Percentiles rank a stretch among this genome's conserved stretches.
Conservation (phyloP, 139 green algal species). For the Micractinium sp. region DNA sequence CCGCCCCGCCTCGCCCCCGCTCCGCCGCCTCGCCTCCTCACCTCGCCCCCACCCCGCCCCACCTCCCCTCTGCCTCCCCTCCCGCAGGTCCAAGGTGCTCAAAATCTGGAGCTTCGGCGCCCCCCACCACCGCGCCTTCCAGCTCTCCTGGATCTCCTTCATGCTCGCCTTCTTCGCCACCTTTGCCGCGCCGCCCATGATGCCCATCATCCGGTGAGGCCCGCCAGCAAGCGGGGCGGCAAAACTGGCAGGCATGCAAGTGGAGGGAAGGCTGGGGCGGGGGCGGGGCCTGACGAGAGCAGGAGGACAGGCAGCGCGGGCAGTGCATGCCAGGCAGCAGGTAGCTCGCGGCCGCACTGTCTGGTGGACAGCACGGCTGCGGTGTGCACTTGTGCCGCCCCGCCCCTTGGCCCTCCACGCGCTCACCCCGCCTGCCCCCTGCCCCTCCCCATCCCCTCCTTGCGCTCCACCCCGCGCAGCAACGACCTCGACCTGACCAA, state of each 20-base stretch:
- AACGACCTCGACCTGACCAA: constrained; percentile 85
- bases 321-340: too few relatives aligned
- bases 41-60: background rate
- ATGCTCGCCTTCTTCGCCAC: constrained; percentile 92
- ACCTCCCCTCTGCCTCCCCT: background rate
- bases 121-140: constrained; percentile 77
- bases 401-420: background rate
- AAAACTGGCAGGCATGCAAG: background rate
- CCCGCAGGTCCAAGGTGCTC: constrained; percentile 32
- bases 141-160: constrained; percentile 89
- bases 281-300: too few relatives aligned
- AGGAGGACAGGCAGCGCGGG: too few relatives aligned
- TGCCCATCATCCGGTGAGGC: constrained; percentile 77
- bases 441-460: background rate
- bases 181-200: constrained; percentile 86
- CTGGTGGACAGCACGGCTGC: too few relatives aligned
- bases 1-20: background rate
- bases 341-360: too few relatives aligned
- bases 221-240: background rate
- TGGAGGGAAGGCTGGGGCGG: background rate
- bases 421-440: background rate
- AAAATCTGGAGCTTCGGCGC: constrained; percentile 29
- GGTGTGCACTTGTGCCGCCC: too few relatives aligned
- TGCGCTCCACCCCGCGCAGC: constrained; percentile 1
- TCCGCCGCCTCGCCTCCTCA: too few relatives aligned